These are phyloP conservation scores for Quercus mongolica DNA, from an alignment of 306 rosid genomes.

Conservation along the genomic window DNA sequence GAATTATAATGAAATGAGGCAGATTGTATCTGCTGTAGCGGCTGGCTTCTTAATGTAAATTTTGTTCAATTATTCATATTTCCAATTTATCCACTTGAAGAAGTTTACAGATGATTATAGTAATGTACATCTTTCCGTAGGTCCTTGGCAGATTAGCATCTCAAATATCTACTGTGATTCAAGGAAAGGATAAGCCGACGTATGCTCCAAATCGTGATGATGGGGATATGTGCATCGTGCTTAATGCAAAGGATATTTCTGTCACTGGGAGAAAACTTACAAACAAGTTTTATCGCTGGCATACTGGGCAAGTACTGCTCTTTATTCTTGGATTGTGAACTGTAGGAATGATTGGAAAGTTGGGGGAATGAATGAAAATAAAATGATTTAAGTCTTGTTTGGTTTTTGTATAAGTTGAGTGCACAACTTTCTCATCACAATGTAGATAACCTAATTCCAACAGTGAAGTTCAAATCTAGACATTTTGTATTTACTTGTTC, in stretches of 20 bases:
- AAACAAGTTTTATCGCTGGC: conserved; percentile 87
- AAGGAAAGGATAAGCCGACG: conserved; percentile 94
- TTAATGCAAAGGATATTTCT: conserved; percentile 82
- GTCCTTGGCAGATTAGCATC: conserved; percentile 96
- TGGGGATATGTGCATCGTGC: conserved; percentile 95
- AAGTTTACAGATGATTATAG: background rate
- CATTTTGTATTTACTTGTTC: background rate
- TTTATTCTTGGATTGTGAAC: conserved; percentile 1
- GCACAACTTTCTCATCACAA: background rate
- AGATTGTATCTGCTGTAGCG: background rate
- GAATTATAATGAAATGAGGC: background rate
- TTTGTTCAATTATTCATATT: background rate
- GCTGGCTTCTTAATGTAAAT: background rate
- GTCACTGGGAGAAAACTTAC: conserved; percentile 91
- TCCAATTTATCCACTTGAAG: conserved; percentile 14
- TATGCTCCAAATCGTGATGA: conserved; percentile 87
- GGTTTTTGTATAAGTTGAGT: background rate
- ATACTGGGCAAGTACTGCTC: conserved; percentile 70
- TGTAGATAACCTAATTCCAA: background rate
- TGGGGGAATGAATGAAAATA: conserved; percentile 1
- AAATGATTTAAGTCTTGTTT: conserved; percentile 19
- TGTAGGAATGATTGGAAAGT: conserved; percentile 6
- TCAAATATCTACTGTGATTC: conserved; percentile 87
- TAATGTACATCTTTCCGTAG: conserved; percentile 25
- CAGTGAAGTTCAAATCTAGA: background rate